phyloP scores from a whole-genome alignment of 1,139 yeast species.

The Trichomonascaceae sp. region DNA sequence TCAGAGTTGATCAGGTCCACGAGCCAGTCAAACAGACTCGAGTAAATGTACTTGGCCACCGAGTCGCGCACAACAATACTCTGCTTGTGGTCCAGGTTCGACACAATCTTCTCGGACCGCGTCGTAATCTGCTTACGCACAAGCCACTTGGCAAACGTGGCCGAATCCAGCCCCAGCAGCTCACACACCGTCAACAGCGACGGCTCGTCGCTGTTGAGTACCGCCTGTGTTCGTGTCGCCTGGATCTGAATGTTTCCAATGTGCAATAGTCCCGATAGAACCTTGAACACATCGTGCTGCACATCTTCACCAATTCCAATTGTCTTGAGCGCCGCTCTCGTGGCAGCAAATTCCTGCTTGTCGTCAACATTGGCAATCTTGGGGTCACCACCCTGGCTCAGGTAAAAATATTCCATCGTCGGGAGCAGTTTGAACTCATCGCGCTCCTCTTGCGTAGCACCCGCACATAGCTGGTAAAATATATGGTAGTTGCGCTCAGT shows the following conservation, averaged over 20 bases:
- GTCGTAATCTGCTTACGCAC: conserved; percentile 86
- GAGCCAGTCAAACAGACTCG: conserved; percentile 91
- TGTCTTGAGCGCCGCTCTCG: conserved; percentile 60
- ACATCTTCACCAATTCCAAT: conserved; percentile 56
- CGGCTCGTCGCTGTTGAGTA: conserved; percentile 76
- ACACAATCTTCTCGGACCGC: conserved; percentile 82
- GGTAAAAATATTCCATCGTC: conserved; percentile 62
- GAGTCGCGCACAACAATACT: conserved; percentile 92
- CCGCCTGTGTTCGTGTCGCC: conserved; percentile 77
- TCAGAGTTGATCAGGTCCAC: conserved; percentile 73
- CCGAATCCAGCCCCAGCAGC: conserved; percentile 68
- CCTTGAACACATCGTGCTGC: conserved; percentile 59
- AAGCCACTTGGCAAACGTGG: conserved; percentile 77
- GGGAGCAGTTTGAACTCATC: conserved; percentile 40
- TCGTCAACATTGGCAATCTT: conserved; percentile 73
- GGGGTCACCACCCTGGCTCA: conserved; percentile 83
- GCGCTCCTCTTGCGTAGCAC: conserved; percentile 52
- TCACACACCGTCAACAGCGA: conserved; percentile 73
- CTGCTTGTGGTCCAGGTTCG: conserved; percentile 72
- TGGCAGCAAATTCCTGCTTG: conserved; percentile 56
- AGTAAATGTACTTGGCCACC: conserved; percentile 84
- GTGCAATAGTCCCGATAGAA: conserved; percentile 82
- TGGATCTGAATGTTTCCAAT: conserved; percentile 86
- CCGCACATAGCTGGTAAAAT: conserved; percentile 80
- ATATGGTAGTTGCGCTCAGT: conserved; percentile 90